These are phyloP conservation scores for Batkoa obscura DNA, from an alignment of 371 early-diverging fungal genomes.

Conservation along the genomic window DNA sequence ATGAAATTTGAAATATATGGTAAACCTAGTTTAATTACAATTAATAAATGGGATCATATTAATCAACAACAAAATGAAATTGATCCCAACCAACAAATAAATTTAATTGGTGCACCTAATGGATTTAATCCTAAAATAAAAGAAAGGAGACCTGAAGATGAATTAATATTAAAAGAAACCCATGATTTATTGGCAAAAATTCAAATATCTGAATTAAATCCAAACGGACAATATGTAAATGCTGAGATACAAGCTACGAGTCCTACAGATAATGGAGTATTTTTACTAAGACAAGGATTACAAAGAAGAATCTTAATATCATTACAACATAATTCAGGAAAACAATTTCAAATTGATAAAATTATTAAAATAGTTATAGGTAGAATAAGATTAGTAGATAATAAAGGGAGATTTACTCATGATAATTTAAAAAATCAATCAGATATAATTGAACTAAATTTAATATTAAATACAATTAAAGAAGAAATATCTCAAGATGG, in stretches of 20 bases:
- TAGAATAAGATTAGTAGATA: conserved; percentile 37
- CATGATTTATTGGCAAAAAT: conserved; percentile 51
- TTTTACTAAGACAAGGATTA: conserved; percentile 62
- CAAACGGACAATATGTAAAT: conserved; percentile 49
- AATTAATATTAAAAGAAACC: conserved; percentile 34
- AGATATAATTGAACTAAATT: background rate
- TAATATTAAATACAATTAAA: conserved; percentile 13
- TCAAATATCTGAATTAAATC: conserved; percentile 40
- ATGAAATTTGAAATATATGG: conserved; percentile 47
- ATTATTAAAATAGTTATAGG: conserved; percentile 38
- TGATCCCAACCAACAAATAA: background rate
- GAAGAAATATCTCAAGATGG: conserved; percentile 32
- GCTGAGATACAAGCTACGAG: conserved; percentile 37
- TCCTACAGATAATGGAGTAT: conserved; percentile 35
- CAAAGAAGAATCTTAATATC: conserved; percentile 55
- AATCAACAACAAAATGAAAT: conserved; percentile 36
- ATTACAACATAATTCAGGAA: conserved; percentile 55
- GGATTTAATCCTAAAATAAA: conserved; percentile 9
- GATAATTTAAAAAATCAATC: background rate
- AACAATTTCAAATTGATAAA: conserved; percentile 37
- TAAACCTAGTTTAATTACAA: conserved; percentile 22
- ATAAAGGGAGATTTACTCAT: conserved; percentile 23
- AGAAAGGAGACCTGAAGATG: conserved; percentile 42
- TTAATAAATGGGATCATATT: too few species aligned
- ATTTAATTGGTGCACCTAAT: conserved; percentile 2